phyloP scores from a whole-genome alignment of 148 eudicot genomes.

The Polygonum maritimum region DNA sequence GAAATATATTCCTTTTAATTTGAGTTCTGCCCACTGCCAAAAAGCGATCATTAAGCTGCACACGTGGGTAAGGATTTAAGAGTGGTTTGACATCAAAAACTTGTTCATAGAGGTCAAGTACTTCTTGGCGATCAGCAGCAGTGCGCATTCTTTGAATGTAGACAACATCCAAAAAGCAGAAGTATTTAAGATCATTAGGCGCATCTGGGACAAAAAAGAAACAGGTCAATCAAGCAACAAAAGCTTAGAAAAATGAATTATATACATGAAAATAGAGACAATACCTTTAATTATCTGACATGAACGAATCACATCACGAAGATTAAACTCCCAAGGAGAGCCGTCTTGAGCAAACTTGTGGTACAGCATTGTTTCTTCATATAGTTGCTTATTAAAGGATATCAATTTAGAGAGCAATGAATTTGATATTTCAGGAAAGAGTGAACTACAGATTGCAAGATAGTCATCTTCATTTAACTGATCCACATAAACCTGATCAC shows the following conservation, averaged over 20 bases:
- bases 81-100: slow-evolving; percentile 52
- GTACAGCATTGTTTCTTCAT: slow-evolving; percentile 78
- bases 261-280: not conserved
- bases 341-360: slow-evolving; percentile 80
- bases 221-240: slow-evolving; percentile 1
- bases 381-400: slow-evolving; percentile 55
- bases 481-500: slow-evolving; percentile 84
- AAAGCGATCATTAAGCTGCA: slow-evolving; percentile 49
- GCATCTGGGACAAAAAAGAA: slow-evolving; percentile 40
- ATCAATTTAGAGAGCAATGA: slow-evolving; percentile 47
- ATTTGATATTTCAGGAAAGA: slow-evolving; percentile 50
- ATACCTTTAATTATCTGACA: slow-evolving; percentile 83
- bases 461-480: slow-evolving; percentile 78
- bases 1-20: slow-evolving; percentile 42
- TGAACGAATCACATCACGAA: slow-evolving; percentile 87
- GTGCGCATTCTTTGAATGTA: slow-evolving; percentile 97
- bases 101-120: slow-evolving; percentile 52
- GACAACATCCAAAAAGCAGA: slow-evolving; percentile 63
- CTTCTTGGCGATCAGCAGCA: slow-evolving; percentile 58
- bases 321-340: slow-evolving; percentile 99
- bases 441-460: slow-evolving; percentile 62
- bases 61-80: slow-evolving; percentile 61
- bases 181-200: slow-evolving; percentile 35
- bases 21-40: slow-evolving; percentile 48
- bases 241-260: not conserved